Conservation (phyloP, 345 rosid species). For the Citrus australasica region DNA sequence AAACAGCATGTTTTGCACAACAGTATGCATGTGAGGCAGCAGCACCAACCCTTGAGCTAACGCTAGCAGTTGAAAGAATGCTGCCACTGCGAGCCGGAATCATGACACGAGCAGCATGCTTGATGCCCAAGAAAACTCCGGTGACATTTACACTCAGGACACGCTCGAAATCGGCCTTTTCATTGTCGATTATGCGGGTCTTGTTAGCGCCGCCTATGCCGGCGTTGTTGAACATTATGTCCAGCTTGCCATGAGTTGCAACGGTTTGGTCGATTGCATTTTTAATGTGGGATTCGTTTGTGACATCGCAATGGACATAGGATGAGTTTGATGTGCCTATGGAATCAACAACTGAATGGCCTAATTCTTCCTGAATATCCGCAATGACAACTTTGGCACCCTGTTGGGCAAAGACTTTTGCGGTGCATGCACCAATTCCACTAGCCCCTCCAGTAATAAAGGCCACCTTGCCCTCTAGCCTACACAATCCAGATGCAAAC, state of each 20-base stretch:
- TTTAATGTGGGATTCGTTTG: conserved; percentile 28
- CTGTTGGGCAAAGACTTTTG: conserved; percentile 20
- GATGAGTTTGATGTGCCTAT: conserved; percentile 20
- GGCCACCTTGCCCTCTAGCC: conserved; percentile 37
- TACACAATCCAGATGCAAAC: background rate
- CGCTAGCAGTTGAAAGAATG: conserved; percentile 36
- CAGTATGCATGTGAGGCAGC: conserved; percentile 36
- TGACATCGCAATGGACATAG: conserved; percentile 32
- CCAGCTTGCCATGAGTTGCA: conserved; percentile 35
- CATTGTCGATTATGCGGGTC: conserved; percentile 34
- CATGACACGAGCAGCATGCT: conserved; percentile 42
- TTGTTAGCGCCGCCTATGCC: conserved; percentile 27
- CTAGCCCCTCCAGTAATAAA: conserved; percentile 35
- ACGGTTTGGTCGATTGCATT: conserved; percentile 28
- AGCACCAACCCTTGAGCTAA: conserved; percentile 20
- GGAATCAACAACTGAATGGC: conserved; percentile 18
- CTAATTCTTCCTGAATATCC: conserved; percentile 26
- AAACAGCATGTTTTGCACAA: conserved; percentile 45
- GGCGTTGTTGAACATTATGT: conserved; percentile 45
- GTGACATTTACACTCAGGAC: conserved; percentile 34
- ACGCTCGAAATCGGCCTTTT: conserved; percentile 35
- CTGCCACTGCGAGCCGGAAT: conserved; percentile 31
- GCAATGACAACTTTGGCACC: conserved; percentile 34
- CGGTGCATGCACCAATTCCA: conserved; percentile 28
- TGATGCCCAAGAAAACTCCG: conserved; percentile 43